Percentiles rank a stretch among this genome's conserved stretches.
Evolutionary conservation across 2,329 filamentous ascomycete genomes (phyloP).

Genomic region (Fusarium nanum): DNA sequence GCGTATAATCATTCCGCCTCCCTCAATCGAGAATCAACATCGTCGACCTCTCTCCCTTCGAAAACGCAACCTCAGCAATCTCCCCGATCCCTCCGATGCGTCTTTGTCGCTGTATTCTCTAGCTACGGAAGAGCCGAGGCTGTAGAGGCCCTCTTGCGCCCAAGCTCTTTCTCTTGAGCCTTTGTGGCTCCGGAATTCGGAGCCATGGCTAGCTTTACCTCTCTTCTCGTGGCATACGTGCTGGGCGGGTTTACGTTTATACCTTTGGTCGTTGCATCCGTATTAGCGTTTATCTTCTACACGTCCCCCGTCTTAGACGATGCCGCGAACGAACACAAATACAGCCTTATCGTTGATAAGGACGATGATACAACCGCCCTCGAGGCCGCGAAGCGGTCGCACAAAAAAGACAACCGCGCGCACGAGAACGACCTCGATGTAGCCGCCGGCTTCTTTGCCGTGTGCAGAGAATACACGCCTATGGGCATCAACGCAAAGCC

Average conservation of each 20-base stretch:
- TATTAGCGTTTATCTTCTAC: conserved; percentile 75
- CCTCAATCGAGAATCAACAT: conserved; percentile 26
- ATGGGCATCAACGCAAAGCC: conserved; percentile 94
- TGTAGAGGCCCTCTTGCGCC: conserved; percentile 33
- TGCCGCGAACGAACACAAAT: conserved; percentile 45
- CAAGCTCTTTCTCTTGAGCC: conserved; percentile 33
- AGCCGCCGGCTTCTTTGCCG: conserved; percentile 93
- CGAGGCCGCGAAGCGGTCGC: conserved; percentile 67
- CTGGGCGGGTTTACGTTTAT: conserved; percentile 90
- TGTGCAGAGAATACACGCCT: conserved; percentile 91
- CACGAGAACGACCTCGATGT: conserved; percentile 74
- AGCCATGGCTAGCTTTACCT: conserved; percentile 64
- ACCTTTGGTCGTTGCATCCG: conserved; percentile 72
- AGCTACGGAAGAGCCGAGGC: conserved; percentile 37
- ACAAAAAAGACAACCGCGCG: conserved; percentile 71
- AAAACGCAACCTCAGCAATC: conserved; percentile 1
- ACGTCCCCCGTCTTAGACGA: conserved; percentile 69
- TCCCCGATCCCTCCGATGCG: conserved; percentile 29
- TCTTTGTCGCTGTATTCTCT: conserved; percentile 18
- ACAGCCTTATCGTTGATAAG: conserved; percentile 62
- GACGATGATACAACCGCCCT: conserved; percentile 74
- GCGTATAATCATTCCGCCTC: conserved; percentile 36
- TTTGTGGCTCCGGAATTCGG: conserved; percentile 34
- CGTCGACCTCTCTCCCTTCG: conserved; percentile 23
- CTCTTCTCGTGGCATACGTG: conserved; percentile 80